Evolutionary conservation across 371 early-diverging fungal genomes (phyloP), one percentile per base, ranked within the genome.

Genomic region (Mortierella sp.): DNA sequence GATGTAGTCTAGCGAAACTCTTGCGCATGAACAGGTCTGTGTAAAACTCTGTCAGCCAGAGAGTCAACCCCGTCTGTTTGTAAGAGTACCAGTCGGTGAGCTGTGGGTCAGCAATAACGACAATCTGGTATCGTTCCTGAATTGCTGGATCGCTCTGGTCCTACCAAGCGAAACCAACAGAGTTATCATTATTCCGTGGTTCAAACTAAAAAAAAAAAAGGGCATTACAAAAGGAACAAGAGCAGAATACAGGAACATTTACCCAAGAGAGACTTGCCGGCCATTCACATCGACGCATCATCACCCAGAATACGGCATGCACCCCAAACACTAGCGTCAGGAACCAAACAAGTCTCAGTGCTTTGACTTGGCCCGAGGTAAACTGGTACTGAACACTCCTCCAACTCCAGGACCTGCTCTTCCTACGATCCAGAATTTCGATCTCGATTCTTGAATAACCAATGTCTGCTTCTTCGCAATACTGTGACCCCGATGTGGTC

Each of bases 41-140:
- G 79, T 92, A 94, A 66, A 95, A 94, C 76, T 97, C 90, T 5
- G 90, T 88, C 6, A 93, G 8, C 19, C 71, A 65, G 13, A 89
- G 87, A 8, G 85, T 79, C 6, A 66, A 22, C 13, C 77, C 73
- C 2, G 47, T 31, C 50, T 87, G 89, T 4, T 79, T 63, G 82
- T 97, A 97, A 3, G 96, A 96, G 72, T 91, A 93, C 19, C 91
- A 86, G 77, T 97, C 98, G 29, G 96, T 96, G 53, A 97, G 89
- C 79, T 97, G 98, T 29, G 98, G 97, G 77, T 97, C 98, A 1
- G 94, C 95, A 19, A 97, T 85, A 9, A 97, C 74, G 9, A 90
- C 90, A 22, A 88, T 61, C 39, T 71, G 69, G 71, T 72, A 72
- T 1, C 65, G 29, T n/a, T 66, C 73, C 43, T 66, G 50, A 24